Evolutionary conservation across 225 moss, liverwort and hornwort genomes (phyloP).

Genomic region (Neckera pumila): DNA sequence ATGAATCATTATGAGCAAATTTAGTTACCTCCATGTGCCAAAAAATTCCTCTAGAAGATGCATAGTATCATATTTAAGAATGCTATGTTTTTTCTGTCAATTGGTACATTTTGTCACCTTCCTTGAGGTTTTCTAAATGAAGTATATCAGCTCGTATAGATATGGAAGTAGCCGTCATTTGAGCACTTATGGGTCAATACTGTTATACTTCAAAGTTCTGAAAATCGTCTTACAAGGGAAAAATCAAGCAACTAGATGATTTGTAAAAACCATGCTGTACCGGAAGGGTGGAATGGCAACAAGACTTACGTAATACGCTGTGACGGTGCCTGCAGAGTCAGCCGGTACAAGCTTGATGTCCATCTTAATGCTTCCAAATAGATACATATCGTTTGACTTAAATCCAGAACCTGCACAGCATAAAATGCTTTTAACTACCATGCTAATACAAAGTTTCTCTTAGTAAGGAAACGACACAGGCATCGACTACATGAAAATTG

Average conservation of each 20-base stretch:
- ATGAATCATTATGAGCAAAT: background rate
- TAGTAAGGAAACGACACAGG: background rate
- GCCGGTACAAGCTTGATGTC: conserved; percentile 47
- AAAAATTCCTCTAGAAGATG: background rate
- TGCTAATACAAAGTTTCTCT: background rate
- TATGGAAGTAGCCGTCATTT: background rate
- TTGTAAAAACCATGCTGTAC: background rate
- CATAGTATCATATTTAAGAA: background rate
- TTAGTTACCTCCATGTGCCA: too few relatives aligned
- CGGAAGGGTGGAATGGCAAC: background rate
- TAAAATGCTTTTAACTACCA: background rate
- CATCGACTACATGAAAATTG: background rate
- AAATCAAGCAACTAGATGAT: background rate
- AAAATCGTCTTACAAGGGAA: background rate
- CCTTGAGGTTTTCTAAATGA: background rate
- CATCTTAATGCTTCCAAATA: conserved; percentile 51
- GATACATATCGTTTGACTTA: conserved; percentile 28
- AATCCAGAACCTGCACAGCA: conserved; percentile 32
- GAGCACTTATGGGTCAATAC: background rate
- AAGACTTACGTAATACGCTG: conserved; percentile 45
- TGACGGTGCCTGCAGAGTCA: conserved; percentile 50
- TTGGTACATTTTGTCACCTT: background rate
- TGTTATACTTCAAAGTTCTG: background rate
- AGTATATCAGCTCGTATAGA: background rate
- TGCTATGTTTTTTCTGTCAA: background rate